Conservation (phyloP, 2,329 filamentous ascomycete genomes). For the Phialophora expanda region DNA sequence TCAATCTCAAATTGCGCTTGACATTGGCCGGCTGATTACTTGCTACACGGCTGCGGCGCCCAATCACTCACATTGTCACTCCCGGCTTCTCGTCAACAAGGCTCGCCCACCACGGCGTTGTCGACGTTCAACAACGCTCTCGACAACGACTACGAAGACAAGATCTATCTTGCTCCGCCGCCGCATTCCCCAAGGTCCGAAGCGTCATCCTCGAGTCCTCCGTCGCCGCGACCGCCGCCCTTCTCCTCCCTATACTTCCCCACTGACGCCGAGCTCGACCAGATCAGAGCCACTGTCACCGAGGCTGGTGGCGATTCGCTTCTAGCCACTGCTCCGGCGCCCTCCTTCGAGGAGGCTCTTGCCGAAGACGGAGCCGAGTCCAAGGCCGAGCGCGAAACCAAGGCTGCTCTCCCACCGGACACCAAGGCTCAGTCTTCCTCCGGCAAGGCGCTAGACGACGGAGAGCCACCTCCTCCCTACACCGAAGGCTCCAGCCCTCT, state of each 20-base stretch:
- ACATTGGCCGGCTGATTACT: slow-evolving; percentile 11
- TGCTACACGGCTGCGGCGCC: slow-evolving; percentile 22
- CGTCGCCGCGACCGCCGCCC: slow-evolving; percentile 63
- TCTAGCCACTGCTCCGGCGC: slow-evolving; percentile 59
- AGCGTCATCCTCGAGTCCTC: slow-evolving; percentile 55
- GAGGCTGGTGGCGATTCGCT: slow-evolving; percentile 55
- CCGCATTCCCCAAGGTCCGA: slow-evolving; percentile 48
- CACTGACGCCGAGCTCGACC: slow-evolving; percentile 48
- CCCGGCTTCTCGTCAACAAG: slow-evolving; percentile 21
- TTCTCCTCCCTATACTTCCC: slow-evolving; percentile 69
- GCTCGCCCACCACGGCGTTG: slow-evolving; percentile 52
- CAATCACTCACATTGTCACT: slow-evolving; percentile 30
- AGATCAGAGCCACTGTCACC: slow-evolving; percentile 50
- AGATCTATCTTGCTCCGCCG: slow-evolving; percentile 48
- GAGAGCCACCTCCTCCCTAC: slow-evolving; percentile 94
- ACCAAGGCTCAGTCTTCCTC: slow-evolving; percentile 72
- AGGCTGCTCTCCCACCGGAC: slow-evolving; percentile 80
- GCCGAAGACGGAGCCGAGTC: slow-evolving; percentile 53
- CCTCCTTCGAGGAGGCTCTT: slow-evolving; percentile 57
- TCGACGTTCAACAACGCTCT: slow-evolving; percentile 40
- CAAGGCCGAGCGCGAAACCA: slow-evolving; percentile 72
- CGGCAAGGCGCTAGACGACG: slow-evolving; percentile 72
- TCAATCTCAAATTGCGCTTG: slow-evolving; percentile 9
- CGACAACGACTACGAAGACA: slow-evolving; percentile 46
- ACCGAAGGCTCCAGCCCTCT: slow-evolving; percentile 93